Evolutionary conservation across 495 filamentous ascomycete genomes (phyloP), one percentile per base, ranked within the genome.

Genomic region (Geoglossum glabrum): DNA sequence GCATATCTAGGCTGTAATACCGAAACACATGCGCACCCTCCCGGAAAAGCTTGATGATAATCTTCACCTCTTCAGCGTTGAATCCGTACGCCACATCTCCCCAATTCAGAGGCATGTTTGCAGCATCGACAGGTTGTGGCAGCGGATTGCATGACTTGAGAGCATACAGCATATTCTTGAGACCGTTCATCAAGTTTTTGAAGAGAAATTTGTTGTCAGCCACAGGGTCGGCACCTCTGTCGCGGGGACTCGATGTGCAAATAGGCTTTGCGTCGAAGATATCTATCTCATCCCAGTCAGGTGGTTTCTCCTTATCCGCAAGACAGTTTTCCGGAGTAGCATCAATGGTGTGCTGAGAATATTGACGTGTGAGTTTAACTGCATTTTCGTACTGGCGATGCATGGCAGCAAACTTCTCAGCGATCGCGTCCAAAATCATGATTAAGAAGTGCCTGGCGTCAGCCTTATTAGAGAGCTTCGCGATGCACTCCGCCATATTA

Each of bases 141-240:
- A 74, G 77, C 0, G 88, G 78, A 68, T 99, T 99, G 72, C 87
- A 95, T 28, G 83, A 81, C 69, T 89, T 87, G 38, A 99, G 73
- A 65, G 94, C 87, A 63, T 95, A 96, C 69, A 99, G 88, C 50
- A 94, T 90, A 64, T 87, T 95, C 67, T 97, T 99, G 11, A 99
- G 71, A 0, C 93, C 93, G 64, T 93, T 93, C 73, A 99, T 85
- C n/a, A 99, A 72, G 62, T 96, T 99, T 70, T 87, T 93, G 73
- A 99, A 97, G 0, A 99, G 71, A 64, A 97, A 99, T 62, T 97
- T 92, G 69, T 97, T 99, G 66, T 99, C 93, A 26, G 84, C 82
- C n/a, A 97, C 87, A 0, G 93, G 90, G 67, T 96, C 90, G 15
- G 85, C 82, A 40, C 81, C 86, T 28, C 92, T 80, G 63, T 99